phyloP scores from a whole-genome alignment of 306 rosid genomes.

The Inga laurina region DNA sequence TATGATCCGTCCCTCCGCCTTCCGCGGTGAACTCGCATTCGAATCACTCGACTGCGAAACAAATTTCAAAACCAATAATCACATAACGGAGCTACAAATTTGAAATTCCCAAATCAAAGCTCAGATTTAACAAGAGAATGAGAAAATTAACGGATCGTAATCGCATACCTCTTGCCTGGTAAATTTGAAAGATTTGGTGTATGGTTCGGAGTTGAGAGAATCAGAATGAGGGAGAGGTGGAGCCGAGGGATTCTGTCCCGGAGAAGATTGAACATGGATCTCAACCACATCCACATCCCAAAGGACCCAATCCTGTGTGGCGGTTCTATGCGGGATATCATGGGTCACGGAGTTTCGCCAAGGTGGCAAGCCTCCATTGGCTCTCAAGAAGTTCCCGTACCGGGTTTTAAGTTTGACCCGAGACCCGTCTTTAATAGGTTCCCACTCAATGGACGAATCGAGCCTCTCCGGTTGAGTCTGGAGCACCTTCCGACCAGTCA shows the following conservation, averaged over 20 bases:
- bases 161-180: slow-evolving; percentile 59
- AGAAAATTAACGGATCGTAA: neutral
- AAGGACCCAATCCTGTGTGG: slow-evolving; percentile 82
- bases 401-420: slow-evolving; percentile 71
- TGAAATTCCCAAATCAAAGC: neutral
- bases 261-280: slow-evolving; percentile 45
- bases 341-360: slow-evolving; percentile 93
- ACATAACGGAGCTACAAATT: neutral
- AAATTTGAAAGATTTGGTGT: slow-evolving; percentile 40
- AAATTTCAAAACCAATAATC: slow-evolving; percentile 5
- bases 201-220: slow-evolving; percentile 58
- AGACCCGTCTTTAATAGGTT: slow-evolving; percentile 62
- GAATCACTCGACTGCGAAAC: slow-evolving; percentile 60
- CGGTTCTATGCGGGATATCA: slow-evolving; percentile 74
- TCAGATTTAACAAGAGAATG: neutral
- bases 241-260: slow-evolving; percentile 26
- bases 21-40: slow-evolving; percentile 47
- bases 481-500: slow-evolving; percentile 81
- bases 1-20: slow-evolving; percentile 71
- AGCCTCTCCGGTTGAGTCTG: slow-evolving; percentile 59
- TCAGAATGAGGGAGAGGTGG: slow-evolving; percentile 58
- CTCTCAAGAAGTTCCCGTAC: slow-evolving; percentile 78
- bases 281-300: slow-evolving; percentile 82
- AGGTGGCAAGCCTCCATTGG: slow-evolving; percentile 85
- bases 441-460: slow-evolving; percentile 93